These are phyloP conservation scores for Penicillium sclerotigenum DNA, from an alignment of 2,329 filamentous ascomycete species.

Conservation along the genomic window DNA sequence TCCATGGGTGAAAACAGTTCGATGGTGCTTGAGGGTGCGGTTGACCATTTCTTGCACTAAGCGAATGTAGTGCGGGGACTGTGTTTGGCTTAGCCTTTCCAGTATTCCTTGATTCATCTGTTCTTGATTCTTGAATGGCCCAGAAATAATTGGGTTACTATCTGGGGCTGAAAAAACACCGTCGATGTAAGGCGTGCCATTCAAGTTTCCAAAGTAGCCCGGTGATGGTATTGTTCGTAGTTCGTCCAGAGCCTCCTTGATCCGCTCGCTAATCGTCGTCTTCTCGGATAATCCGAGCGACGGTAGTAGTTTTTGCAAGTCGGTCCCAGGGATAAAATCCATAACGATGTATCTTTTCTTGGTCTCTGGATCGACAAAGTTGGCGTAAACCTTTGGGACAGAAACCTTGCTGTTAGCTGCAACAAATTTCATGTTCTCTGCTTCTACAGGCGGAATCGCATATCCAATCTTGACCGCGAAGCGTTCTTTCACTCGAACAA, in stretches of 20 bases:
- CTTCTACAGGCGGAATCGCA: constrained; percentile 14
- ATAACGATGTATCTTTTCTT: constrained; percentile 21
- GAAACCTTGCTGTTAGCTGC: constrained; percentile 17
- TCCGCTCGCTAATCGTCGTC: constrained; percentile 6
- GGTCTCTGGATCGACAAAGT: constrained; percentile 13
- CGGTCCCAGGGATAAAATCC: constrained; percentile 12
- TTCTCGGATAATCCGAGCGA: constrained; percentile 11
- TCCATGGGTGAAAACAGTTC: constrained; percentile 2
- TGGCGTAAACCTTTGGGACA: constrained; percentile 14
- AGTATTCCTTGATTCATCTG: constrained; percentile 14
- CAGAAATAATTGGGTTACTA: constrained; percentile 12
- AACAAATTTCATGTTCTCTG: constrained; percentile 21
- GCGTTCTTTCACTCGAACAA: constrained; percentile 18
- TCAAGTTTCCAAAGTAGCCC: constrained; percentile 16
- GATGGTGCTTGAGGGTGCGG: constrained; percentile 8
- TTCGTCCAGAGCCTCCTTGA: constrained; percentile 9
- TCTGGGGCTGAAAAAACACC: constrained; percentile 14
- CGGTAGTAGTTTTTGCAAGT: constrained; percentile 12
- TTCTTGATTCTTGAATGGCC: constrained; percentile 14
- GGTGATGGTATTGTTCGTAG: constrained; percentile 14
- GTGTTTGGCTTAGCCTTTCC: constrained; percentile 7
- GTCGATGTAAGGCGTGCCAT: constrained; percentile 14
- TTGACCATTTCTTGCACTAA: constrained; percentile 13
- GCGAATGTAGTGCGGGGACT: constrained; percentile 16
- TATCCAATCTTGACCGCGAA: constrained; percentile 20